phyloP scores from a whole-genome alignment of 2,329 filamentous ascomycete species.

The Fusarium udum region DNA sequence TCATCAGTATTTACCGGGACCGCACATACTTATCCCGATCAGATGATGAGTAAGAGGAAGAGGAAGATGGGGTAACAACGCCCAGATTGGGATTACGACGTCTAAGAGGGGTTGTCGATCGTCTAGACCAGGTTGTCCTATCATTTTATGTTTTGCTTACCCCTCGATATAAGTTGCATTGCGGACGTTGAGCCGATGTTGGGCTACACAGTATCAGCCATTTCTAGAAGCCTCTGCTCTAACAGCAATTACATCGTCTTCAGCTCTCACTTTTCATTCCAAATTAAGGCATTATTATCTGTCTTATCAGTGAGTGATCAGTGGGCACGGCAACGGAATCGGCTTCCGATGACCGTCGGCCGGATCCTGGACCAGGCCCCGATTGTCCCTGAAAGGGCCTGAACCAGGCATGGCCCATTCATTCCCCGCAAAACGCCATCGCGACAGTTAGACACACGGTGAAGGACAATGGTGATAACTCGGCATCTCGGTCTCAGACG shows the following conservation, averaged over 20 bases:
- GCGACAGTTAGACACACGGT: not conserved
- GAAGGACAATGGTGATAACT: conserved; percentile 37
- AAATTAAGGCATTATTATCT: not conserved
- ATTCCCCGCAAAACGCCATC: conserved; percentile 32
- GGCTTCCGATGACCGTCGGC: conserved; percentile 29
- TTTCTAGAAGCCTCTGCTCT: not conserved
- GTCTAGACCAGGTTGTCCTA: not conserved
- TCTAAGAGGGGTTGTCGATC: not conserved
- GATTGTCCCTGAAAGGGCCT: not conserved
- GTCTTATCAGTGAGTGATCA: not conserved
- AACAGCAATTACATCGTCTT: not conserved
- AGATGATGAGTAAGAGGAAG: conserved; percentile 24
- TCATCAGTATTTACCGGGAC: conserved; percentile 5
- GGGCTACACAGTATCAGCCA: not conserved
- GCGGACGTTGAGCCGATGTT: not conserved
- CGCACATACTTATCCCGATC: conserved; percentile 21
- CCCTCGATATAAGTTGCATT: conserved; percentile 2
- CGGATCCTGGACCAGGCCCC: not conserved
- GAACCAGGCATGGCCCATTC: not conserved
- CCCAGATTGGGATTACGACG: not conserved
- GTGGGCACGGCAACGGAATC: conserved; percentile 26
- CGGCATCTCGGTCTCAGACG: conserved; percentile 37
- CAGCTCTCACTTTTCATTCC: conserved; percentile 2
- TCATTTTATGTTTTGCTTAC: conserved; percentile 5
- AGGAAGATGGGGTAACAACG: not conserved